These are phyloP conservation scores for Typha latifolia DNA, from an alignment of 176 grass and related monocot species.

Conservation along the genomic window DNA sequence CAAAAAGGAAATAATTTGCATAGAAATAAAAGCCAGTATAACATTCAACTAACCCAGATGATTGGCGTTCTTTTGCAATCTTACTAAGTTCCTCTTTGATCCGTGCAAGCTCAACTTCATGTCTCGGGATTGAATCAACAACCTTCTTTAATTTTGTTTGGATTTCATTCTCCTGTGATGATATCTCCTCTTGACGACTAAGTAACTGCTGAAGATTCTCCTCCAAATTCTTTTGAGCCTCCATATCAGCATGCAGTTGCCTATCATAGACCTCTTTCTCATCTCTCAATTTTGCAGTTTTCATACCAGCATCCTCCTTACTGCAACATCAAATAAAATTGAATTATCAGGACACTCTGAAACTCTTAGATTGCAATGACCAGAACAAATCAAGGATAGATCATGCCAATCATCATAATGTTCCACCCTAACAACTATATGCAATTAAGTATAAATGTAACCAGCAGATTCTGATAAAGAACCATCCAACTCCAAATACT, in stretches of 20 bases:
- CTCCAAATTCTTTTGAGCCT: constrained; percentile 88
- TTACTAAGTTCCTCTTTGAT: constrained; percentile 48
- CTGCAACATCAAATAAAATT: constrained; percentile 32
- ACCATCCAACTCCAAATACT: background rate
- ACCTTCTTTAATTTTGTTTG: constrained; percentile 50
- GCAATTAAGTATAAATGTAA: too few relatives aligned
- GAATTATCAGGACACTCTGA: background rate
- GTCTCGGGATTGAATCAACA: constrained; percentile 47
- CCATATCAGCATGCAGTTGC: constrained; percentile 80
- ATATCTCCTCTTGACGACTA: constrained; percentile 65
- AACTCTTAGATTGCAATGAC: background rate
- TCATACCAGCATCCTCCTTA: constrained; percentile 98
- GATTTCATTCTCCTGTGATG: constrained; percentile 64
- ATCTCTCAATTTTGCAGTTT: constrained; percentile 87
- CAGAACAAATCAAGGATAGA: background rate
- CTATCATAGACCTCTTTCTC: constrained; percentile 98
- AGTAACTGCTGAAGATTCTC: constrained; percentile 82
- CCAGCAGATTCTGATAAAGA: background rate
- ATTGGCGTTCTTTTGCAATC: constrained; percentile 75
- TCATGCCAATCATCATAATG: background rate
- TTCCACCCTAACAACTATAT: too few relatives aligned
- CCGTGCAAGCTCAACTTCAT: constrained; percentile 52
- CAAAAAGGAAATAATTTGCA: constrained; percentile 4
- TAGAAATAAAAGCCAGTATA: constrained; percentile 3
- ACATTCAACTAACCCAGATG: constrained; percentile 60